These are phyloP conservation scores for Haplosporangium gracile DNA, from an alignment of 192 early-diverging fungal genomes.

Conservation along the genomic window DNA sequence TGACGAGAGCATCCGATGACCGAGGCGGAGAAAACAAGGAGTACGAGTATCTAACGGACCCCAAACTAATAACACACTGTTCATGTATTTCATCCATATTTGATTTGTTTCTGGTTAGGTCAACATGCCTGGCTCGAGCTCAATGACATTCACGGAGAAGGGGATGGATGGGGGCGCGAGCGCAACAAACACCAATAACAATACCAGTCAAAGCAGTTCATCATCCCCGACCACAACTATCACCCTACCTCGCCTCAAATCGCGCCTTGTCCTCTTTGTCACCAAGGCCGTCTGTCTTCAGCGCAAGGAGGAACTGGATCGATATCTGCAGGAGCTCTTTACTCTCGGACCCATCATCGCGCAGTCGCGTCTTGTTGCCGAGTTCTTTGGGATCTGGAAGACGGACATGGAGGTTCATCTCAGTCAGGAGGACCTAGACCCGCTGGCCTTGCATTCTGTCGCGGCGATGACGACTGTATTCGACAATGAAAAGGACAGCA, in stretches of 20 bases:
- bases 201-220: neutral
- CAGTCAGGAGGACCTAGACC: slow-evolving; percentile 49
- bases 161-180: neutral
- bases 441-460: slow-evolving; percentile 27
- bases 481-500: neutral
- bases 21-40: neutral
- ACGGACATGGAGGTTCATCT: slow-evolving; percentile 49
- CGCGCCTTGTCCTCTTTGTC: slow-evolving; percentile 34
- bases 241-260: slow-evolving; percentile 33
- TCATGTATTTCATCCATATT: slow-evolving; percentile 2
- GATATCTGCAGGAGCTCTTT: slow-evolving; percentile 51
- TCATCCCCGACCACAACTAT: slow-evolving; percentile 5
- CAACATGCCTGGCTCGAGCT: neutral
- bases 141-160: neutral
- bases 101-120: neutral
- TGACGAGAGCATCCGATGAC: neutral
- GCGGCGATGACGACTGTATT: neutral
- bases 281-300: slow-evolving; percentile 45
- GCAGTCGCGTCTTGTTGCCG: slow-evolving; percentile 49
- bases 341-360: slow-evolving; percentile 37
- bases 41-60: neutral
- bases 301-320: slow-evolving; percentile 48
- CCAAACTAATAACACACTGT: neutral
- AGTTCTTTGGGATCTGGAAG: slow-evolving; percentile 56
- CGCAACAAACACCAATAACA: neutral